phyloP scores from a whole-genome alignment of 768 basidiomycete genomes.

The Tephrocybe rancida region DNA sequence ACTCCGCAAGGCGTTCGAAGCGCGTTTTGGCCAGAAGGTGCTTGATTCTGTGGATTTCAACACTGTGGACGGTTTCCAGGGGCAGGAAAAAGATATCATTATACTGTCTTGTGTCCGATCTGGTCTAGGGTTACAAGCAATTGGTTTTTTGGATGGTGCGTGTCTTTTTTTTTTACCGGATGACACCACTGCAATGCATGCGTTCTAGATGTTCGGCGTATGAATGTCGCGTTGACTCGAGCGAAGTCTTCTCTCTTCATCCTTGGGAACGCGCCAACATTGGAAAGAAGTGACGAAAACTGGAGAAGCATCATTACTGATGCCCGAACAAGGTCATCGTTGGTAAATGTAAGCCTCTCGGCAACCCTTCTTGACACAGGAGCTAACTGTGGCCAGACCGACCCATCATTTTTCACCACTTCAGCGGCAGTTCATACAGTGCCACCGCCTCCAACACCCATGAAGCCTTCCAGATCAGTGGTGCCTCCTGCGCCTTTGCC shows the following conservation, averaged over 20 bases:
- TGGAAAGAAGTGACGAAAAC: conserved; percentile 80
- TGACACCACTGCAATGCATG: not conserved
- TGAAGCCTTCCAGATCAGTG: conserved; percentile 10
- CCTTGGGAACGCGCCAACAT: conserved; percentile 86
- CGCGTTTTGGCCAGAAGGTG: conserved; percentile 72
- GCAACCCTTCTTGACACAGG: not conserved
- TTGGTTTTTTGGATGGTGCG: conserved; percentile 88
- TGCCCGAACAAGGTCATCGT: conserved; percentile 62
- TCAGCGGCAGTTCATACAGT: conserved; percentile 4
- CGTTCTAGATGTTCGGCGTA: conserved; percentile 71
- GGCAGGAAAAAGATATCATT: conserved; percentile 98
- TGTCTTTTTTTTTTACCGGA: not conserved
- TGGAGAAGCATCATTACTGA: conserved; percentile 83
- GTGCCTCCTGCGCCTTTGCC: conserved; percentile 15
- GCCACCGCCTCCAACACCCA: conserved; percentile 23
- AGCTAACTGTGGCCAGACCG: conserved; percentile 20
- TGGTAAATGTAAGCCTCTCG: conserved; percentile 56
- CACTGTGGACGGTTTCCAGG: conserved; percentile 98
- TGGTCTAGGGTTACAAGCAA: conserved; percentile 75
- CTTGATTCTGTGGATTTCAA: conserved; percentile 84
- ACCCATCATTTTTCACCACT: conserved; percentile 27
- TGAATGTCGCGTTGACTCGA: conserved; percentile 99
- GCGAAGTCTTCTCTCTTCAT: conserved; percentile 94
- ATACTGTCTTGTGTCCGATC: conserved; percentile 97
- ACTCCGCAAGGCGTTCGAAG: conserved; percentile 67